Evolutionary conservation across 2,329 filamentous ascomycete species (phyloP), one percentile per base, ranked within the genome.

Genomic region (Xylariales sp.): DNA sequence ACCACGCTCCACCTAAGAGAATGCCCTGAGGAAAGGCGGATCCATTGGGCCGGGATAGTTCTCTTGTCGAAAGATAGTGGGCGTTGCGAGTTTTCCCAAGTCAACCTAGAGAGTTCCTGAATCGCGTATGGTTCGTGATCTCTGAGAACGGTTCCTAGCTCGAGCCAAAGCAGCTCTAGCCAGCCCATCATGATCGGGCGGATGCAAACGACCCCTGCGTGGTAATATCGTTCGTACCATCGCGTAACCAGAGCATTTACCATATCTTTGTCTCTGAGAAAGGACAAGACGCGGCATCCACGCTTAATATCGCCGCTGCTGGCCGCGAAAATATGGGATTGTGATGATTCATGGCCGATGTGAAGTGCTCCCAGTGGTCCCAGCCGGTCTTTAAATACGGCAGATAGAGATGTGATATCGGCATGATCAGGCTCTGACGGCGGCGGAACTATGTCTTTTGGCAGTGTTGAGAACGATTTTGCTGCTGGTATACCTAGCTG

Each of bases 311-410:
- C 51, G 20, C 56, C 55, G 32, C 53, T 44, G n/a, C 55, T 54
- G 24, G 60, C 39, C 34, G 46, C 45, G 3, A 55, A 42, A 15
- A 48, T 47, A 4, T 50, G 48, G 12, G 51, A 47, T 15, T 51
- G 46, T 3, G 48, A 37, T 17, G 43, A 43, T 32, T 54, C 51
- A 16, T 56, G 36, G 29, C 50, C 53, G n/a, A 14, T 47, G 41
- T 4, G 49, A 46, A 18, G 47, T 12, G 51, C 50, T 7, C 53
- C 51, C 2, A 57, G 46, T 17, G 46, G 48, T 12, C 48, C 49
- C 17, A 60, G 38, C n/a, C 52, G 53, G 31, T 61, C 59, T 19
- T 46, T 47, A 18, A 62, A 53, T 41, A 60, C 56, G 18, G 49
- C 50, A 28, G 56, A 46, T 34, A 51, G 51, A 12, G 55, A 58